These are phyloP conservation scores for Fusarium zealandicum DNA, from an alignment of 2,329 filamentous ascomycete species.

Conservation along the genomic window DNA sequence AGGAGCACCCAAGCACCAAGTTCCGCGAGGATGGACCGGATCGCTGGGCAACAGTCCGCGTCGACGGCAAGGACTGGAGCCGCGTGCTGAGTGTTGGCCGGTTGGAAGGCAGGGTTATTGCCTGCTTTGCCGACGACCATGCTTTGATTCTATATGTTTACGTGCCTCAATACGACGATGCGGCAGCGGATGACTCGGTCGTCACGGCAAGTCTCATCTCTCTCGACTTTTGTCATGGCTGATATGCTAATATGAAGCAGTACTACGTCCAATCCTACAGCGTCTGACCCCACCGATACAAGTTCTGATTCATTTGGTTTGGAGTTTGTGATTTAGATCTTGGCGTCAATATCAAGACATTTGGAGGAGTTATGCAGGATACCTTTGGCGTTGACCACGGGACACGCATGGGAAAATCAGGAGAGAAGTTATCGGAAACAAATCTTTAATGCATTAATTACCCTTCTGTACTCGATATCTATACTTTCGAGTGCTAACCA, in stretches of 20 bases:
- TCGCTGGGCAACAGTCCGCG: constrained; percentile 86
- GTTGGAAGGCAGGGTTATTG: constrained; percentile 89
- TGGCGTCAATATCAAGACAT: neutral
- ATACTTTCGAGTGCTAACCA: constrained; percentile 15
- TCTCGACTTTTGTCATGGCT: neutral
- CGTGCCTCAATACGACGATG: constrained; percentile 73
- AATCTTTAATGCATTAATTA: constrained; percentile 37
- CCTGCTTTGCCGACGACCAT: constrained; percentile 83
- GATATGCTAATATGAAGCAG: constrained; percentile 42
- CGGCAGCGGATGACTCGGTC: constrained; percentile 71
- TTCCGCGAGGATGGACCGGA: constrained; percentile 81
- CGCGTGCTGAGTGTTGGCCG: constrained; percentile 91
- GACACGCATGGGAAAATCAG: neutral
- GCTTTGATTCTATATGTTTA: constrained; percentile 86
- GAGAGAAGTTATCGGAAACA: neutral
- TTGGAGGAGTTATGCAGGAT: constrained; percentile 14
- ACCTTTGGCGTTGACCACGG: neutral
- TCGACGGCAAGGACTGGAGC: constrained; percentile 95
- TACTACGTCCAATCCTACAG: constrained; percentile 56
- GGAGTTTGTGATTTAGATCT: constrained; percentile 1
- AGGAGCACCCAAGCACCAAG: constrained; percentile 80
- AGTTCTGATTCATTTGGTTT: constrained; percentile 16
- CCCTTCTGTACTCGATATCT: constrained; percentile 18
- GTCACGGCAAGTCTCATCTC: constrained; percentile 64
- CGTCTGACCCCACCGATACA: constrained; percentile 20